Base-by-base conservation (phyloP, 495 filamentous ascomycete genomes). In the Penicillium atrosanguineum region DNA sequence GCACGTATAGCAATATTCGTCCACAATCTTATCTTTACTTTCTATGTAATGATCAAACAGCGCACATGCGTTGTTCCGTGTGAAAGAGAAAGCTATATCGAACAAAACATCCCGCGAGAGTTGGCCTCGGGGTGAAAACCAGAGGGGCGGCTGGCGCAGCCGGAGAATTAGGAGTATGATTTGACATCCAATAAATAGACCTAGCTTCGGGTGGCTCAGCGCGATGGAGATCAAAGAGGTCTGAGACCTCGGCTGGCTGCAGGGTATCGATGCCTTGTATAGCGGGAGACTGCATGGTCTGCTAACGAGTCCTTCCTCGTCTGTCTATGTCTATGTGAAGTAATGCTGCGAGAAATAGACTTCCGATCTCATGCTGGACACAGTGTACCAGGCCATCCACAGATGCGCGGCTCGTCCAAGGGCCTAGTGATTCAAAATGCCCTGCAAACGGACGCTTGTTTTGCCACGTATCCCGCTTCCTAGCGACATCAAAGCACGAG, bases 171-270 rank as follows among this genome's bases (percentile, higher is more conserved):
- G 39, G 47, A 48, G 18, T 20, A 19, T 51, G 36, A 45, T 41
- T 58, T 48, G 61, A 65, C 57, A 43, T 52, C 40, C 57, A 60
- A 60, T 56, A 53, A 53, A 53, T 26, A 49, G 12, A 25, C 20
- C 16, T 19, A 42, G n/a, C 46, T 58, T 21, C 4, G 20, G 40
- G 50, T 60, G 44, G 57, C 57, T 69, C 48, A 50, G 60, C 55
- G 49, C 67, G 44, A 64, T 58, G 50, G 63, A 45, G 53, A 63
- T 67, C 58, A 66, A 62, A 61, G 61, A 68, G 69, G 69, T 59
- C 69, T 70, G 56, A 68, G 68, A 65, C 59, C 48, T 55, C 72
- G 72, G 72, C 42, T 66, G 61, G 67, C 56, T 68, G 72, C 72
- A 75, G 66, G 61, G 52, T 20, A 56, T 48, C 46, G 60, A 23